Evolutionary conservation across 495 filamentous ascomycete species (phyloP).

Genomic region (Platismatia glauca): DNA sequence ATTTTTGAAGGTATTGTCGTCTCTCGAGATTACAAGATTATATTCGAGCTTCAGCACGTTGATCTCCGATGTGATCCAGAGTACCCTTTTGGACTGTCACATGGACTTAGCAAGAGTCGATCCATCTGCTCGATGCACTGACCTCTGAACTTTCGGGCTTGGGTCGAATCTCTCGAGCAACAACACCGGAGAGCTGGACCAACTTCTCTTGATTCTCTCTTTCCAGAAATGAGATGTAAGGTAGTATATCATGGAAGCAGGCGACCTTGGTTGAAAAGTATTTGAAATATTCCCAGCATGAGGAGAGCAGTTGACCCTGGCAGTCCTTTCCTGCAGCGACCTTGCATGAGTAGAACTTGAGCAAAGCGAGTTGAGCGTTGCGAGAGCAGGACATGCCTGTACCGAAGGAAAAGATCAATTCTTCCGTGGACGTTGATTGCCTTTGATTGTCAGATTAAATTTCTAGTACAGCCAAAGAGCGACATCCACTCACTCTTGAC

Average conservation of each 20-base stretch:
- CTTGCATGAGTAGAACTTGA: slow-evolving; percentile 14
- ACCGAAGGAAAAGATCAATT: slow-evolving; percentile 15
- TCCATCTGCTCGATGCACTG: neutral
- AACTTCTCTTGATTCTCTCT: slow-evolving; percentile 33
- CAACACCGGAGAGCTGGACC: slow-evolving; percentile 12
- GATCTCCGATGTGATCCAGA: slow-evolving; percentile 35
- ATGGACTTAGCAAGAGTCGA: slow-evolving; percentile 12
- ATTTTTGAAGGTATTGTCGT: slow-evolving; percentile 26
- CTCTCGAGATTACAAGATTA: slow-evolving; percentile 38
- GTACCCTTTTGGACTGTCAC: slow-evolving; percentile 22
- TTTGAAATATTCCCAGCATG: slow-evolving; percentile 42
- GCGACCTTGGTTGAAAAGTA: slow-evolving; percentile 42
- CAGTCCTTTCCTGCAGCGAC: neutral
- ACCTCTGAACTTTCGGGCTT: neutral
- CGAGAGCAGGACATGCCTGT: slow-evolving; percentile 32
- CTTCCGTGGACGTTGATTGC: slow-evolving; percentile 10
- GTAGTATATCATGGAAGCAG: slow-evolving; percentile 46
- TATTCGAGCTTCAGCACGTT: slow-evolving; percentile 53
- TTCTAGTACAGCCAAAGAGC: neutral
- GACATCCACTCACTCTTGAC: slow-evolving; percentile 13
- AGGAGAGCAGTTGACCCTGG: slow-evolving; percentile 32
- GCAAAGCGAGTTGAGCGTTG: slow-evolving; percentile 38
- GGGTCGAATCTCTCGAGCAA: slow-evolving; percentile 4
- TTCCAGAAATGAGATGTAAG: slow-evolving; percentile 36
- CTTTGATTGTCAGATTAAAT: slow-evolving; percentile 10